Percentiles rank a stretch among this genome's conserved stretches.
These are phyloP conservation scores for Ettlia oleoabundans DNA, from an alignment of 139 green algal species.

Conservation along the genomic window DNA sequence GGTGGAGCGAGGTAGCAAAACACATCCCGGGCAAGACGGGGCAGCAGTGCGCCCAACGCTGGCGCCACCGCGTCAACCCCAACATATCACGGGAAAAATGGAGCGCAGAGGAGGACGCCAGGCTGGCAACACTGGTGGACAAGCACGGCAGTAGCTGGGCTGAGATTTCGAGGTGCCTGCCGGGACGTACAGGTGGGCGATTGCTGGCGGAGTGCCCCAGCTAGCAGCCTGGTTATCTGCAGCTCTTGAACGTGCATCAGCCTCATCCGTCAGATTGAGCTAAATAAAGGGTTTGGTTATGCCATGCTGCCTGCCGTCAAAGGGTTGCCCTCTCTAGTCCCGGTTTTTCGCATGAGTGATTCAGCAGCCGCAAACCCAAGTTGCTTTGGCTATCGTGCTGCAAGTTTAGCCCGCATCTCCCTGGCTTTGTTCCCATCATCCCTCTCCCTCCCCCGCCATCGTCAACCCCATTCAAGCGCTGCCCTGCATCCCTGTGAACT, in stretches of 20 bases:
- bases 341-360: too few relatives aligned
- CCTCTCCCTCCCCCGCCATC: background rate
- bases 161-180: conserved; percentile 66
- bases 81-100: conserved; percentile 63
- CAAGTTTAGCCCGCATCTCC: too few relatives aligned
- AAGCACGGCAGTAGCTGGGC: conserved; percentile 75
- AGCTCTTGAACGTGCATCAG: too few relatives aligned
- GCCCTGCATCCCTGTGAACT: too few relatives aligned
- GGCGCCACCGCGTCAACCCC: conserved; percentile 90
- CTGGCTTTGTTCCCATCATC: background rate
- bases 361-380: too few relatives aligned
- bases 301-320: too few relatives aligned
- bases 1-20: conserved; percentile 73
- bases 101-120: conserved; percentile 58
- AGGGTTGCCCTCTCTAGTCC: too few relatives aligned
- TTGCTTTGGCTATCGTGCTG: too few relatives aligned
- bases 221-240: too few relatives aligned
- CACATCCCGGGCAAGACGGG: conserved; percentile 80
- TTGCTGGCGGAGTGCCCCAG: too few relatives aligned
- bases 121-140: conserved; percentile 64
- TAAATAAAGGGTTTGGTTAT: too few relatives aligned
- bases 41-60: conserved; percentile 88
- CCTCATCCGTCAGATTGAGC: too few relatives aligned
- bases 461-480: background rate
- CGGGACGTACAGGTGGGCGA: conserved; percentile 15